phyloP scores from a whole-genome alignment of 106 monocot genomes.

The Cymbidium sinense region DNA sequence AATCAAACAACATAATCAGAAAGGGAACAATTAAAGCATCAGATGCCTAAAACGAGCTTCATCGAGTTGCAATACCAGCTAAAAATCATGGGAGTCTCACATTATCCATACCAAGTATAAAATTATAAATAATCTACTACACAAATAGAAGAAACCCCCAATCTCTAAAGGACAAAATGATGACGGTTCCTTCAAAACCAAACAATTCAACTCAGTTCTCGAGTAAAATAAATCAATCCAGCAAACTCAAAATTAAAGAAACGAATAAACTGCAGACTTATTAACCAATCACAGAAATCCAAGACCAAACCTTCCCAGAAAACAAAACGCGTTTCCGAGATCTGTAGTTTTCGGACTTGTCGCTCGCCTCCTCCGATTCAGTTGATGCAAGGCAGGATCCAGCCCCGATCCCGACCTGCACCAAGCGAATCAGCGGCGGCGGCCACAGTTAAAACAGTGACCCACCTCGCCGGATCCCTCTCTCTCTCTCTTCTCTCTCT shows the following conservation, averaged over 20 bases:
- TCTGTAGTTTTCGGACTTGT: not conserved
- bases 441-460: constrained; percentile 1
- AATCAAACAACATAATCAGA: no score
- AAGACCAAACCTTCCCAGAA: not conserved
- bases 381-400: constrained; percentile 85
- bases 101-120: not conserved
- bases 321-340: not conserved
- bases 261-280: not conserved
- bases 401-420: constrained; percentile 71
- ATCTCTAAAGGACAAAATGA: not conserved
- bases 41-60: not conserved
- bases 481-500: no score
- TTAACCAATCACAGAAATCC: not conserved
- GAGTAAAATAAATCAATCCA: not conserved
- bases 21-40: not conserved
- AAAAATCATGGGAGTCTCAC: not conserved
- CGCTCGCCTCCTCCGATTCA: constrained; percentile 62
- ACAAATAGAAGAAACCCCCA: not conserved
- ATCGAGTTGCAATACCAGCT: not conserved
- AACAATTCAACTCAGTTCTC: not conserved
- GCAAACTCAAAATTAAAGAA: not conserved
- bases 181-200: no score
- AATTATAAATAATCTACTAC: not conserved
- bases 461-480: no score
- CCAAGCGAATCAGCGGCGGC: constrained; percentile 80